Base-by-base conservation (phyloP, 805 yeast genomes). In the Cephaloascus albidus region DNA sequence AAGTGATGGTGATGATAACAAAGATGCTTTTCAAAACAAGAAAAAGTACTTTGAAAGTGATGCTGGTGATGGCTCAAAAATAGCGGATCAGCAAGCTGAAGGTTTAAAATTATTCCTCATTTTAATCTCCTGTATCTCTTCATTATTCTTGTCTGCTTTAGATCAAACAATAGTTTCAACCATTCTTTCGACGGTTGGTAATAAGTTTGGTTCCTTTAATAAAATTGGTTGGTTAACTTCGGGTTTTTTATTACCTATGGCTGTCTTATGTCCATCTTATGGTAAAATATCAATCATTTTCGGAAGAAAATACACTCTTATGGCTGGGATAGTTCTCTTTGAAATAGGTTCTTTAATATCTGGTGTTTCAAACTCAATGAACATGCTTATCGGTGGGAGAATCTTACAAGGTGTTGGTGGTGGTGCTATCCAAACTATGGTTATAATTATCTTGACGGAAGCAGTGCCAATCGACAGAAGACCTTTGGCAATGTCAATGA, bases 401-500 rank as follows among this genome's bases (percentile, higher is more conserved):
- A 80, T 76, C 5, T 59, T 83, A 17, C 76, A 78, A 39, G 93
- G 93, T 38, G 51, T 77, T 27, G 90, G 89, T 14, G 87, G 80
- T 8, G 81, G 85, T 30, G 84, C 84, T 19, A 68, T 81, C 36
- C 78, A 74, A 47, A 63, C 79, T 2, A 58, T 78, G 55, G 72
- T 70, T 3, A 65, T 72, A 43, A 73, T 81, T 23, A 72, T 82
- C 20, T 60, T 72, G 10, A 68, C 83, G 2, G 85, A 80, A 47
- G 54, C 70, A 3, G 72, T 74, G 3, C 75, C 81, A 1, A 49
- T 67, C 33, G n/a, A n/a, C 18, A 60, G 54, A 40, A 55, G 73
- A 38, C 56, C 75, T 0, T 44, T 66, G 28, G 51, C 67, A 4
- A 57, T 68, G 53, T 54, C 66, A 5, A 43, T 60, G 3, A 49